Base-by-base conservation (phyloP, 345 rosid genomes). In the Lenwebbia sp. region DNA sequence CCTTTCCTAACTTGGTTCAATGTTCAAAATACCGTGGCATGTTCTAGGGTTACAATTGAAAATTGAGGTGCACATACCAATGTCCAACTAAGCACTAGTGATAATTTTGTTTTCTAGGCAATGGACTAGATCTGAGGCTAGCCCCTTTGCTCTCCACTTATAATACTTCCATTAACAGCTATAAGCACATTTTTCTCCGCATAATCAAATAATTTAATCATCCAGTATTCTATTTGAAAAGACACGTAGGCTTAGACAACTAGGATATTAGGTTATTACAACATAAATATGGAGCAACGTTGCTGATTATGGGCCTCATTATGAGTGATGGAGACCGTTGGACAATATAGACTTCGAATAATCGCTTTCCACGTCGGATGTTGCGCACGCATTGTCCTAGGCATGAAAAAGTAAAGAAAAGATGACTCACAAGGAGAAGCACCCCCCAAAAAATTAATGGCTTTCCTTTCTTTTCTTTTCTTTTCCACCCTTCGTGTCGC, bases 221-320 rank as follows among this genome's bases (percentile, higher is more conserved):
- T 37, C 23, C 23, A 10, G 37, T 33, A 70, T 21, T 70, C 10
- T 70, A 37, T 22, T 37, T 21, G 81, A 19, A 37, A 70, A 21
- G 47, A 41, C 7, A 10, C 11, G 13, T 9, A 19, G 47, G 47
- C 47, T 2, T 25, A 4, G 78, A 70, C 81, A 70, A 70, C 81
- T 70, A 22, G 81, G 10, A 9, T 10, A 0, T 70, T 70, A 19
- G 26, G 57, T 13, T 37, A 17, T 70, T 37, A 70, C 47, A 13
- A 37, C 81, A 70, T 8, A 9, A 70, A 37, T 15, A 44, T 21
- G 47, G 81, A 19, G 81, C 47, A 37, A 70, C 40, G 47, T 37
- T 86, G 86, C 89, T 85, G 88, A 76, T 65, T 85, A 90, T 88
- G 88, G 89, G 88, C 85, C 91, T 92, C 83, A 86, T 88, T n/a